Evolutionary conservation across 805 yeast species (phyloP).

Genomic region (Cyberlindnera mycetangii): DNA sequence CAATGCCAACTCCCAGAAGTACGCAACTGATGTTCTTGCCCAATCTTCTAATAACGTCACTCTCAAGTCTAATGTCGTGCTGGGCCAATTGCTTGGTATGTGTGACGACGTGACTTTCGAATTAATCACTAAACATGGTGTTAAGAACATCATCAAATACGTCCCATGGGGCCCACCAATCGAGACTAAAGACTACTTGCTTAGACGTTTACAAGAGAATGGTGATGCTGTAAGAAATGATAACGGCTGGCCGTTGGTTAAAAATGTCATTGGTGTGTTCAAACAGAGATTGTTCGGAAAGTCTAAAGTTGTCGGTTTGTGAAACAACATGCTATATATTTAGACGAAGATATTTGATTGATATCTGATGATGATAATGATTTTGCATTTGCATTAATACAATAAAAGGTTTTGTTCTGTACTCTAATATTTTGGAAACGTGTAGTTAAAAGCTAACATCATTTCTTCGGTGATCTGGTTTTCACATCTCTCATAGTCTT

Average conservation of each 20-base stretch:
- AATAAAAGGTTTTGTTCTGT: not conserved
- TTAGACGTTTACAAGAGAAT: conserved; percentile 90
- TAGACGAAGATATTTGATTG: not conserved
- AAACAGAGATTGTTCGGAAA: conserved; percentile 27
- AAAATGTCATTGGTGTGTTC: conserved; percentile 44
- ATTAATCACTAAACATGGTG: conserved; percentile 60
- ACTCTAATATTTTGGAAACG: conserved; percentile 1
- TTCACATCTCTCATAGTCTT: not conserved
- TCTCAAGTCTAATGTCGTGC: conserved; percentile 58
- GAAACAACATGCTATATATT: not conserved
- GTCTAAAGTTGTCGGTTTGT: not conserved
- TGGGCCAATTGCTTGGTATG: conserved; percentile 94
- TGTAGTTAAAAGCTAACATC: conserved; percentile 8
- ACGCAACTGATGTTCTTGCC: conserved; percentile 59
- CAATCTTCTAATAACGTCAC: conserved; percentile 27
- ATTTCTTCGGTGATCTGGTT: conserved; percentile 16
- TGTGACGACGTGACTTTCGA: conserved; percentile 85
- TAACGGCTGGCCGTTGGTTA: conserved; percentile 72
- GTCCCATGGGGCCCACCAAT: conserved; percentile 98
- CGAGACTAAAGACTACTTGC: conserved; percentile 86
- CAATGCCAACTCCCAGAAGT: conserved; percentile 71
- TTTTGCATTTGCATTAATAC: not conserved
- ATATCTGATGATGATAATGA: not conserved
- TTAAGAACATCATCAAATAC: conserved; percentile 80
- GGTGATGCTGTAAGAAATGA: conserved; percentile 91